A percentile compares a stretch with the other conserved stretches of the same genome.
Conservation (phyloP, 2,329 filamentous ascomycete genomes). For the Colletotrichum sp. region DNA sequence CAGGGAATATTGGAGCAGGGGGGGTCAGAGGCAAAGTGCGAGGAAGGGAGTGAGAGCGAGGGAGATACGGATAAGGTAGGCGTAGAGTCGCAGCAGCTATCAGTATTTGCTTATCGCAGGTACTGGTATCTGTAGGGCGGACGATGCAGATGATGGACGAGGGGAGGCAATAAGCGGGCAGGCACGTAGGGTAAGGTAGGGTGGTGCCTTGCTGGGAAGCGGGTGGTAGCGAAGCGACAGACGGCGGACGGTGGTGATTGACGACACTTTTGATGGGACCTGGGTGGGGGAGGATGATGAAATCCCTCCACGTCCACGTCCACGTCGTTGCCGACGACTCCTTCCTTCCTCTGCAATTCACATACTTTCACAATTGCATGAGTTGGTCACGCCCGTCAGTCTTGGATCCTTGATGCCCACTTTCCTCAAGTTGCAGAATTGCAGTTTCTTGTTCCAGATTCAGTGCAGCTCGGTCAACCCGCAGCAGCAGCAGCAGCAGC, state of each 20-base stretch:
- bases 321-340: background rate
- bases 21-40: background rate
- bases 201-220: background rate
- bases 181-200: background rate
- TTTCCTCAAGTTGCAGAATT: background rate
- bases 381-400: background rate
- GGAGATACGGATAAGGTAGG: background rate
- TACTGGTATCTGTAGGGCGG: background rate
- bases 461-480: background rate
- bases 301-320: background rate
- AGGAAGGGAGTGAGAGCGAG: background rate
- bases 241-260: background rate
- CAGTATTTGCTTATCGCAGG: background rate
- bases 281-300: background rate
- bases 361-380: background rate
- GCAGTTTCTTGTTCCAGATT: slow-evolving; percentile 1
- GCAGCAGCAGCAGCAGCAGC: background rate
- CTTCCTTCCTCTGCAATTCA: background rate
- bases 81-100: background rate
- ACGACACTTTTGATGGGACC: slow-evolving; percentile 12
- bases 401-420: background rate
- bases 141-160: background rate
- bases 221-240: background rate
- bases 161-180: background rate
- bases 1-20: background rate